phyloP scores from a whole-genome alignment of 2,329 filamentous ascomycete genomes.

The Sclerotinia glacialis region DNA sequence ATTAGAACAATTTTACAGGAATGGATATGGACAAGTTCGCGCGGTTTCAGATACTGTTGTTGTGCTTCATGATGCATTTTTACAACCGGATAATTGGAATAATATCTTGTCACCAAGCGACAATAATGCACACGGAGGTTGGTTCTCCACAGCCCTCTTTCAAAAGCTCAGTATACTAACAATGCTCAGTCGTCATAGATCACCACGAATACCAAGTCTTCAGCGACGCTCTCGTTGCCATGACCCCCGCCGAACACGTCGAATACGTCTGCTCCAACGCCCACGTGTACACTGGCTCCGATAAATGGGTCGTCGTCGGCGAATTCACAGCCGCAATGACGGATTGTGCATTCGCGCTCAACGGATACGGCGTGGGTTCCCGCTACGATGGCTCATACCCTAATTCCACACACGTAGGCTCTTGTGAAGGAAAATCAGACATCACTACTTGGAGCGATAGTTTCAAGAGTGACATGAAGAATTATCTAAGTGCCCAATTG shows the following conservation, averaged over 20 bases:
- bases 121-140: conserved; percentile 45
- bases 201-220: conserved; percentile 70
- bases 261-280: conserved; percentile 55
- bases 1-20: conserved; percentile 46
- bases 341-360: conserved; percentile 52
- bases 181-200: conserved; percentile 50
- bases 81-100: conserved; percentile 56
- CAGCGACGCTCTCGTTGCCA: conserved; percentile 48
- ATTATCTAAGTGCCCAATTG: conserved; percentile 55
- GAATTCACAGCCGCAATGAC: conserved; percentile 70
- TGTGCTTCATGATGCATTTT: conserved; percentile 59
- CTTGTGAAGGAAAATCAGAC: conserved; percentile 51
- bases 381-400: conserved; percentile 55
- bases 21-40: conserved; percentile 49
- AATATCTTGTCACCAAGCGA: conserved; percentile 51
- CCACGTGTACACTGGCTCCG: conserved; percentile 47
- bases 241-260: conserved; percentile 53
- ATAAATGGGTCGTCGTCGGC: conserved; percentile 67
- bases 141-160: conserved; percentile 47
- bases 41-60: conserved; percentile 49
- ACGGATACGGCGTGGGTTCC: conserved; percentile 57
- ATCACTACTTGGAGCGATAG: conserved; percentile 46
- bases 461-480: conserved; percentile 47
- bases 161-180: conserved; percentile 51
- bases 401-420: conserved; percentile 49